Conservation (phyloP, 192 early-diverging fungal genomes). For the Obelidium mucronatum region DNA sequence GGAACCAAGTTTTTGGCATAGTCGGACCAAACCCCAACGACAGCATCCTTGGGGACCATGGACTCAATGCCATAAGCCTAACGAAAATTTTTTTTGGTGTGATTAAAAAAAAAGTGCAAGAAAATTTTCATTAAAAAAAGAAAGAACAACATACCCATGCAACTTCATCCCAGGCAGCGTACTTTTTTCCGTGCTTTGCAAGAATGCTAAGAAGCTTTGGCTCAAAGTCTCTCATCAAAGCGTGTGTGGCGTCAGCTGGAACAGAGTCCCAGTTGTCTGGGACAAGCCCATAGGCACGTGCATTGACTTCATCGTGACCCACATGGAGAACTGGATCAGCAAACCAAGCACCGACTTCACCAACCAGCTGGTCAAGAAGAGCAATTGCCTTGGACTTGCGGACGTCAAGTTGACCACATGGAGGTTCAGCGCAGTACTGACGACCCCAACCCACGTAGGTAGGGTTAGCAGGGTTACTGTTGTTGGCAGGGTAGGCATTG, state of each 20-base stretch:
- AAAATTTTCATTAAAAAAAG: too few relatives aligned
- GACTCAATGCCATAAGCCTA: neutral
- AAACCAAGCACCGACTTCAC: conserved; percentile 73
- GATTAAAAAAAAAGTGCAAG: neutral
- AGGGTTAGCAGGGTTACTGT: neutral
- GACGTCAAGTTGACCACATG: conserved; percentile 59
- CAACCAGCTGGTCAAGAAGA: conserved; percentile 68
- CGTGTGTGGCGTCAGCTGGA: neutral
- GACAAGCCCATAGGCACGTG: neutral
- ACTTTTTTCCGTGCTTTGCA: conserved; percentile 13
- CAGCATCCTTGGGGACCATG: conserved; percentile 14
- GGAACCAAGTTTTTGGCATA: neutral
- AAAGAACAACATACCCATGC: neutral
- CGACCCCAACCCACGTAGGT: conserved; percentile 1
- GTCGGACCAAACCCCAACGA: neutral
- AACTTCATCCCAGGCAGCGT: conserved; percentile 31
- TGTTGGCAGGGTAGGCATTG: neutral
- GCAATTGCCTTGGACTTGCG: conserved; percentile 60
- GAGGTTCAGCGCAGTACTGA: conserved; percentile 60
- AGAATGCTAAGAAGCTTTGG: conserved; percentile 8
- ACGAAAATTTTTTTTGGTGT: neutral
- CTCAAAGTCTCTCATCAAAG: neutral
- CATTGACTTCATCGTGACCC: conserved; percentile 57
- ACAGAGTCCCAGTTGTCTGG: conserved; percentile 1
- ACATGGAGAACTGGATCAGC: conserved; percentile 75